These are phyloP conservation scores for Neofusicoccum ribis DNA, from an alignment of 2,329 filamentous ascomycete genomes.

Conservation along the genomic window DNA sequence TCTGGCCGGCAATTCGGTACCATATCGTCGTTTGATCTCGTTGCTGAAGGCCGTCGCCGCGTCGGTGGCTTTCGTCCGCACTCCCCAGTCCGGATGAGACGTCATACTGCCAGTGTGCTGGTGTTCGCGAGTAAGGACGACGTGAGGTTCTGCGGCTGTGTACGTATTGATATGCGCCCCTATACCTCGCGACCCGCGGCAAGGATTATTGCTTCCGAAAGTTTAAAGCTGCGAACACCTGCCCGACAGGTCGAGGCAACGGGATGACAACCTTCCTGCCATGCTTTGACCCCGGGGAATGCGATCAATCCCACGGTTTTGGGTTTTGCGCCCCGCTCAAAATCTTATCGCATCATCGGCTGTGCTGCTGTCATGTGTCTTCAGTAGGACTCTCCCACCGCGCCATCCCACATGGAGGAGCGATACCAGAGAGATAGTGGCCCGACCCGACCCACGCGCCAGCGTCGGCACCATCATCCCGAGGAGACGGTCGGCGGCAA, in stretches of 20 bases:
- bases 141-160: background rate
- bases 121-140: background rate
- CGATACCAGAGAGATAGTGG: too few relatives aligned
- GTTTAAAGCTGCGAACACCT: background rate
- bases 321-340: background rate
- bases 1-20: conserved; percentile 18
- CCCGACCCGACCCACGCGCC: background rate
- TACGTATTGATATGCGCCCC: background rate
- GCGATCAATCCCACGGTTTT: background rate
- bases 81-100: conserved; percentile 38
- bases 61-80: conserved; percentile 33
- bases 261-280: background rate
- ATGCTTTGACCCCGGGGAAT: background rate
- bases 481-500: background rate
- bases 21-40: conserved; percentile 30
- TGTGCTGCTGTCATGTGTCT: too few relatives aligned
- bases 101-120: conserved; percentile 7
- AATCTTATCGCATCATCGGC: background rate
- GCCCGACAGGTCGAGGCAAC: background rate
- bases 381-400: background rate
- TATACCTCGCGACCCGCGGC: background rate
- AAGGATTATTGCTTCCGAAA: background rate
- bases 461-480: background rate
- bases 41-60: conserved; percentile 33
- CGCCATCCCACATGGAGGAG: too few relatives aligned